Conservation (phyloP, 1,139 yeast species). For the Scheffersomyces illinoinensis region DNA sequence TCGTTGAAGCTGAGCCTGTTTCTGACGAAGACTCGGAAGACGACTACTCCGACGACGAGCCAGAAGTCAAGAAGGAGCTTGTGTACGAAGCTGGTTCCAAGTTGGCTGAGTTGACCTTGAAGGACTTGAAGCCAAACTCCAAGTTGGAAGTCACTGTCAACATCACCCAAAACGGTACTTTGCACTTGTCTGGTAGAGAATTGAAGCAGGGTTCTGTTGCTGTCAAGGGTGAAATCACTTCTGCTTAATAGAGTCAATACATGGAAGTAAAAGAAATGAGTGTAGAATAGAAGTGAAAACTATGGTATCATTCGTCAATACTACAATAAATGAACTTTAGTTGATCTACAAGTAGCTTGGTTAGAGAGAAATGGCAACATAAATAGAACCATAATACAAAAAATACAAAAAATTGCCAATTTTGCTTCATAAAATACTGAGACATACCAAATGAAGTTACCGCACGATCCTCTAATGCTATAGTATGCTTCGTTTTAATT, state of each 20-base stretch:
- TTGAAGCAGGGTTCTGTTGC: constrained; percentile 64
- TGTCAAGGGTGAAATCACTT: constrained; percentile 49
- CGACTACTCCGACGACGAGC: constrained; percentile 53
- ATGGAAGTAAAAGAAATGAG: not conserved
- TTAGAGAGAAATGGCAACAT: no score
- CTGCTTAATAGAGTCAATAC: constrained; percentile 8
- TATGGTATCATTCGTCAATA: not conserved
- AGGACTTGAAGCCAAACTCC: constrained; percentile 67
- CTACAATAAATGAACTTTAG: no score
- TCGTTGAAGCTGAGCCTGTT: constrained; percentile 57
- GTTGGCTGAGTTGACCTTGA: constrained; percentile 77
- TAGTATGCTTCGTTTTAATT: no score
- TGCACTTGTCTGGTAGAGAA: constrained; percentile 84
- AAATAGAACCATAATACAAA: no score
- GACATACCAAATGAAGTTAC: no score
- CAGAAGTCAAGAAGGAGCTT: constrained; percentile 72
- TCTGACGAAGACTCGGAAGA: constrained; percentile 47
- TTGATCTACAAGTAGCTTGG: no score
- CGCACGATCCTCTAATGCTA: not conserved
- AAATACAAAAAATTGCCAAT: no score
- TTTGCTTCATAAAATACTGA: no score
- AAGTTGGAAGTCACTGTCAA: constrained; percentile 79
- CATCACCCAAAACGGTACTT: constrained; percentile 80
- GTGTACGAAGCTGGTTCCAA: constrained; percentile 72
- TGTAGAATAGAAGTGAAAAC: not conserved